Evolutionary conservation across 1,139 yeast genomes (phyloP).

Genomic region (Lodderomyces pseudojiufengensis): DNA sequence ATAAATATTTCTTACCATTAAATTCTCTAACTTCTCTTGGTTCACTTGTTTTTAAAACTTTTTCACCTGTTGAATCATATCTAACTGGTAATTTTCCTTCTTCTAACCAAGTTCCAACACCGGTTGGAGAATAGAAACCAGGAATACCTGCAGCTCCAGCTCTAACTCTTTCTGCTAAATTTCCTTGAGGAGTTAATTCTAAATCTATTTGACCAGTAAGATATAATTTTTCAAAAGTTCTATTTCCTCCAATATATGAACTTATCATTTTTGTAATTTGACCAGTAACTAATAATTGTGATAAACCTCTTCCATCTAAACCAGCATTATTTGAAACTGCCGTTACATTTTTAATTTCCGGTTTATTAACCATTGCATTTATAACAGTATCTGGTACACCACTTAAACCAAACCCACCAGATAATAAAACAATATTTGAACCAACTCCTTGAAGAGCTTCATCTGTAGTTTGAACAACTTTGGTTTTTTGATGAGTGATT

Average conservation of each 20-base stretch:
- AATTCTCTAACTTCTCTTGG: conserved; percentile 43
- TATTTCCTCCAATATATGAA: conserved; percentile 46
- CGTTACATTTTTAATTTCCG: conserved; percentile 33
- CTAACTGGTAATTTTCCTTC: conserved; percentile 46
- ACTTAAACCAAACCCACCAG: conserved; percentile 49
- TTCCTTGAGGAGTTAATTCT: conserved; percentile 50
- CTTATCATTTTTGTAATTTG: conserved; percentile 46
- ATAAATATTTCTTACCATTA: conserved; percentile 38
- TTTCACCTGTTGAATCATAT: conserved; percentile 29
- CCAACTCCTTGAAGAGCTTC: conserved; percentile 30
- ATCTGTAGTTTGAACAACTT: conserved; percentile 21
- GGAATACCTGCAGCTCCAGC: conserved; percentile 54
- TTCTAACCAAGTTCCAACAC: conserved; percentile 50
- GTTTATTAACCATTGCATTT: conserved; percentile 30
- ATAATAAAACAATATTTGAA: conserved; percentile 31
- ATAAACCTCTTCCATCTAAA: conserved; percentile 42
- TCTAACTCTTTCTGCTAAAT: conserved; percentile 45
- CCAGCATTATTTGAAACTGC: conserved; percentile 54
- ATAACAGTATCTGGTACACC: conserved; percentile 48
- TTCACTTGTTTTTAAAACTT: conserved; percentile 30
- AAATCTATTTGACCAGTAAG: conserved; percentile 42
- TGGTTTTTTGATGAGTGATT: conserved; percentile 12
- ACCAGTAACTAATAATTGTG: conserved; percentile 37
- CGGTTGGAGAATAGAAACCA: conserved; percentile 48
- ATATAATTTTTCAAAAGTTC: conserved; percentile 39